Conservation (phyloP, 441 rosid species). For the Pelargonium fulgidum region DNA sequence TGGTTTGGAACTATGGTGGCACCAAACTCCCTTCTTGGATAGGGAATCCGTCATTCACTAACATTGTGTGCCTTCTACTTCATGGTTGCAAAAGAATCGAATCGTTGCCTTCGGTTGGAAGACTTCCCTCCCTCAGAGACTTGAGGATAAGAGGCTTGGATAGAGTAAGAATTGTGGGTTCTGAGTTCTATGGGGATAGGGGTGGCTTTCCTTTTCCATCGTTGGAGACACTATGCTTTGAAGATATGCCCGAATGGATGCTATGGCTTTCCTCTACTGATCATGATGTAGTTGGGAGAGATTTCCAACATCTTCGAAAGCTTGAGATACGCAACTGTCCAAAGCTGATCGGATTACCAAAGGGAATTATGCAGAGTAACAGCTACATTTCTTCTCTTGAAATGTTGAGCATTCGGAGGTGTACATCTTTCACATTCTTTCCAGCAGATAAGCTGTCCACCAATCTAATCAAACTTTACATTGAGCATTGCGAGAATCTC, state of each 20-base stretch:
- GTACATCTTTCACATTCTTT: neutral
- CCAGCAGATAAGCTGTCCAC: neutral
- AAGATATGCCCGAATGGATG: slow-evolving; percentile 19
- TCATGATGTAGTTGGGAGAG: slow-evolving; percentile 2
- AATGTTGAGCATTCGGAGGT: neutral
- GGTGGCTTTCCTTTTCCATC: slow-evolving; percentile 10
- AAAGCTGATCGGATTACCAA: slow-evolving; percentile 15
- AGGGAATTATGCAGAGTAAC: neutral
- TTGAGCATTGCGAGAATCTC: slow-evolving; percentile 20
- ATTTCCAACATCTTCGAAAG: slow-evolving; percentile 20
- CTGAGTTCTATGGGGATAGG: slow-evolving; percentile 18
- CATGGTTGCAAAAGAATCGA: neutral
- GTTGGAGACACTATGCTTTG: slow-evolving; percentile 18
- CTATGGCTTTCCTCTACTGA: slow-evolving; percentile 15
- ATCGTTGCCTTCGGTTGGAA: slow-evolving; percentile 26
- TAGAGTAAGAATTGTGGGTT: slow-evolving; percentile 7
- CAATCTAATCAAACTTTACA: slow-evolving; percentile 1
- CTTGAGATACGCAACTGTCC: slow-evolving; percentile 14
- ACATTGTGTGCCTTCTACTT: slow-evolving; percentile 2
- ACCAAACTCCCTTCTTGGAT: slow-evolving; percentile 21
- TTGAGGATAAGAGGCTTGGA: slow-evolving; percentile 11
- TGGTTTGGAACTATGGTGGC: slow-evolving; percentile 15
- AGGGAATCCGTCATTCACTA: slow-evolving; percentile 18
- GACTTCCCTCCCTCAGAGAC: slow-evolving; percentile 21
- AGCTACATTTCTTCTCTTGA: neutral